Evolutionary conservation across 176 grass and related monocot genomes (phyloP), one percentile per base, ranked within the genome.

Genomic region (sorghum (Sorghum bicolor)): DNA sequence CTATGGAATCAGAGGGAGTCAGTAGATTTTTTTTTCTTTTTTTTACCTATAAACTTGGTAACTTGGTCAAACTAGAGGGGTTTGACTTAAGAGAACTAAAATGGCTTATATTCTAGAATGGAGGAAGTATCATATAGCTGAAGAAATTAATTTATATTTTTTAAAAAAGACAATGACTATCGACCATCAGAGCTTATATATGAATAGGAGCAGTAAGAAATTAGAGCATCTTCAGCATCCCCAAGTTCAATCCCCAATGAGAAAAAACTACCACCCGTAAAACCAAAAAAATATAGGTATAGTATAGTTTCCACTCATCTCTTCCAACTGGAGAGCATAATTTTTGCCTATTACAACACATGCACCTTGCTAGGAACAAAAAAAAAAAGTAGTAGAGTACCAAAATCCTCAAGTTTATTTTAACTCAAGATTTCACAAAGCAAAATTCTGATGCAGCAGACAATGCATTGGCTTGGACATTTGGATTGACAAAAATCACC

Each of bases 401-500:
- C 41, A 24, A 67, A 79, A 66, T 41, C 64, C 9, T 47, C 26
- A 25, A n/a, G 63, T 9, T 57, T 10, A 29, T 20, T 68, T 15
- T 24, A 33, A 36, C 70, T 28, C 40, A 38, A 39, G 30, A 43
- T 85, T 77, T 57, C 34, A 69, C 11, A 70, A 40, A 53, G 25
- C 26, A 85, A 75, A 34, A 62, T 71, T 62, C 20, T 13, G 20
- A 78, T 70, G 29, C 64, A 61, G 28, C 7, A 78, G 36, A 84
- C 11, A 58, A 17, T 17, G 19, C 25, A 69, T 60, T 43, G 26
- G 39, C 24, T 36, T 57, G 52, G 36, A 78, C 48, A 70, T 70
- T 62, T 85, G 83, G 38, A 61, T 3, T 26, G 37, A 78, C 13
- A 78, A 76, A 85, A 71, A 61, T 58, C 52, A 28, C 25, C 83